Conservation (phyloP, 441 rosid genomes). For the Erodium chrysanthum region DNA sequence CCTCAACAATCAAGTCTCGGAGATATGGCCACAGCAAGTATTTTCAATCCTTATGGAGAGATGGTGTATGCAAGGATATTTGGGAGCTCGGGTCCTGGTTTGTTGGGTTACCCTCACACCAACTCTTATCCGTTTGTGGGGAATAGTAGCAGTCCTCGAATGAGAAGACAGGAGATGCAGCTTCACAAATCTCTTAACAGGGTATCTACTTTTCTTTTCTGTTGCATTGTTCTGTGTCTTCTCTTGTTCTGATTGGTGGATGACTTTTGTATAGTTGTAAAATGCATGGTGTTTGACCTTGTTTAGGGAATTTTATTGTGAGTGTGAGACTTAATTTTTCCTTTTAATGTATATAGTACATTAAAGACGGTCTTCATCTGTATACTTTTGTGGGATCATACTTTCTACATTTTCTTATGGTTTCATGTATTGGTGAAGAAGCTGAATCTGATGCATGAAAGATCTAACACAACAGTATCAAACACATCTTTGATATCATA, state of each 20-base stretch:
- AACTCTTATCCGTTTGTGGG: constrained; percentile 11
- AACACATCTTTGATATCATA: too few species aligned
- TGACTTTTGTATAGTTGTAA: constrained; percentile 15
- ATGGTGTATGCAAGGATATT: constrained; percentile 44
- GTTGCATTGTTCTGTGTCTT: constrained; percentile 44
- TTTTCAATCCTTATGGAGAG: constrained; percentile 37
- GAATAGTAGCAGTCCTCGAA: constrained; percentile 25
- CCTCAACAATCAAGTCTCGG: constrained; percentile 27
- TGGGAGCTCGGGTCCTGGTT: constrained; percentile 34
- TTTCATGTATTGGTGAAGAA: too few species aligned
- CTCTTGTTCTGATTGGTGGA: constrained; percentile 31
- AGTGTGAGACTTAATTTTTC: too few species aligned
- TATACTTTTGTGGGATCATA: too few species aligned
- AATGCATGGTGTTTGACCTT: background rate
- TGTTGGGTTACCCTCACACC: constrained; percentile 29
- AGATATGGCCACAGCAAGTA: constrained; percentile 25
- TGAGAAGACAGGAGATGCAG: constrained; percentile 42
- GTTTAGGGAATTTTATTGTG: too few species aligned
- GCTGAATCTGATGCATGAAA: too few species aligned
- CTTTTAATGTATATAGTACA: background rate
- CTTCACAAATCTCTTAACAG: constrained; percentile 42
- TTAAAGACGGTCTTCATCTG: too few species aligned
- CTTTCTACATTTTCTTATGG: too few species aligned
- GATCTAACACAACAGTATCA: too few species aligned
- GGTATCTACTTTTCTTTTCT: constrained; percentile 39